phyloP scores from a whole-genome alignment of 768 basidiomycete genomes.

The Chalciporus sphaerocephalus region DNA sequence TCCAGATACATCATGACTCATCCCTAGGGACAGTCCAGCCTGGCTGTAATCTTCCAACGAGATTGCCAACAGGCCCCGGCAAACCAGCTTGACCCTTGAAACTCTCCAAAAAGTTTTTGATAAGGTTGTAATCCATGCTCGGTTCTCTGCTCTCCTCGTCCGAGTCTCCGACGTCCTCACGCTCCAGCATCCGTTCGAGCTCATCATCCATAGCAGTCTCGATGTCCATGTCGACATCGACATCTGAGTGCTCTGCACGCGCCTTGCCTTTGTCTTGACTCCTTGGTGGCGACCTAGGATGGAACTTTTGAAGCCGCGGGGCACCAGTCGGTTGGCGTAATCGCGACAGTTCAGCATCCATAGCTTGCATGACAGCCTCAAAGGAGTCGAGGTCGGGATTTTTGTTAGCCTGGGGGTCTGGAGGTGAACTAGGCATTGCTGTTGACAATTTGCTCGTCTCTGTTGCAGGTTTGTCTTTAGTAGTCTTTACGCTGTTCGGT shows the following conservation, averaged over 20 bases:
- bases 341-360: conserved; percentile 78
- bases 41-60: conserved; percentile 79
- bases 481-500: conserved; percentile 32
- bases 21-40: conserved; percentile 76
- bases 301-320: conserved; percentile 11
- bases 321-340: conserved; percentile 30
- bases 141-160: conserved; percentile 48
- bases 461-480: conserved; percentile 2
- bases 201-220: conserved; percentile 91
- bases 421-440: conserved; percentile 14
- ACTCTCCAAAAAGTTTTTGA: conserved; percentile 96
- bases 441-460: conserved; percentile 16
- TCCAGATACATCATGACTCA: conserved; percentile 37
- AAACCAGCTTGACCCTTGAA: conserved; percentile 89
- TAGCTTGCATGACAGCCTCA: conserved; percentile 92
- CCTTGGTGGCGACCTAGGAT: conserved; percentile 25
- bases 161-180: conserved; percentile 41
- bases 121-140: conserved; percentile 81
- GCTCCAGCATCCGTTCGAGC: conserved; percentile 58
- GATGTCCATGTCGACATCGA: conserved; percentile 58
- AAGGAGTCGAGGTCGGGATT: conserved; percentile 86
- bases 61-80: conserved; percentile 86
- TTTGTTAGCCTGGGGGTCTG: conserved; percentile 38
- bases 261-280: conserved; percentile 46
- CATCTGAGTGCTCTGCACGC: conserved; percentile 30